Base-by-base conservation (phyloP, 257 asterid genomes). In the Fraxinus pennsylvanica region DNA sequence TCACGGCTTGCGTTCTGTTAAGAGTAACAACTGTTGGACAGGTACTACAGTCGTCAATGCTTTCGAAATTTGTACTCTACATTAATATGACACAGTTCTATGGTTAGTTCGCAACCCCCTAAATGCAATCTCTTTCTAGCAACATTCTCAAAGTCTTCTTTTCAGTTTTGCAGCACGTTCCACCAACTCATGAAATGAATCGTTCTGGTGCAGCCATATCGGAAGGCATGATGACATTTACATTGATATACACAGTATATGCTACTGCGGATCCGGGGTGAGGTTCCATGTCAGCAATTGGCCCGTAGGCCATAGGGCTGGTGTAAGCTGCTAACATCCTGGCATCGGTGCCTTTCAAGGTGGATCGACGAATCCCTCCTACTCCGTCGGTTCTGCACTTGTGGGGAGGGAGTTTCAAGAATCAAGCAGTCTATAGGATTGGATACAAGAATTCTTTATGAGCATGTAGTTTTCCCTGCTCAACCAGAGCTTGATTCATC, bases 351-450 rank as follows among this genome's bases (percentile, higher is more conserved):
- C 92, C 96, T 0, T 91, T 91, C 70, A 91, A 0, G 97, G 97
- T 0, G 96, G 97, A 70, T 90, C 95, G 1, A 91, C 89, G 97
- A 94, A 94, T 76, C 97, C 97, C 5, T 97, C 98, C 0, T 84
- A 63, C 78, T 82, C 98, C 0, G 90, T 94, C n/a, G 97, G 95
- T 0, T 87, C 91, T 1, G 91, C 94, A 0, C 69, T 89, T 2
- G 77, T 89, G 0, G 45, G 92, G 94, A 39, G 97, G 97, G 45
- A 88, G 84, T 76, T 94, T 91, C 84, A 86, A 81, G 87, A 92
- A 92, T 50, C 97, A 92, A 3, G 96, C 96, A 50, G 94, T 85
- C 38, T 92, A 91, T 39, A 92, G 98, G 98, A 76, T 92, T 15
- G 98, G 98, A 9, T 97, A 97, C 96, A 1, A 92, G 91, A 1